These are phyloP conservation scores for Auxenochlorella protothecoides DNA, from an alignment of 139 green algal genomes.

Conservation along the genomic window DNA sequence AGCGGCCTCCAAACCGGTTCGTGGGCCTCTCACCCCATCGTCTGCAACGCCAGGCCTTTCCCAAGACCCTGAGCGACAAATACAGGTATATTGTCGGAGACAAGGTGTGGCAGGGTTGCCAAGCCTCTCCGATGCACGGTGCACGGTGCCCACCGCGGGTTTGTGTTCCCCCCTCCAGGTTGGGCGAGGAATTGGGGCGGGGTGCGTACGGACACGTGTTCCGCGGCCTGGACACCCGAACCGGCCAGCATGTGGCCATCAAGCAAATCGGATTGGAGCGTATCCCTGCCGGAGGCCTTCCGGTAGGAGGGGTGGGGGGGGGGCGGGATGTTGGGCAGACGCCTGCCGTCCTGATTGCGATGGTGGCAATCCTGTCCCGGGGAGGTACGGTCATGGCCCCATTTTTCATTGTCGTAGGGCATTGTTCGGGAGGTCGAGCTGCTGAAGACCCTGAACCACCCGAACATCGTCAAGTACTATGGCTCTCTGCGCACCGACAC, in stretches of 20 bases:
- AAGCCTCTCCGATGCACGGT: no score
- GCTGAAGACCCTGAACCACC: constrained; percentile 85
- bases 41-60: no score
- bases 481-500: constrained; percentile 81
- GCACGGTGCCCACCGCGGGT: no score
- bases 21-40: no score
- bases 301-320: constrained; percentile 3
- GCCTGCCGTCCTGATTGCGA: not conserved
- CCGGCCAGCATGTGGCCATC: constrained; percentile 82
- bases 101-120: no score
- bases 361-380: not conserved
- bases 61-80: no score
- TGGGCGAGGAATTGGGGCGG: constrained; percentile 82
- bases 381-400: no score
- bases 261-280: constrained; percentile 44
- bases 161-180: constrained; percentile 27
- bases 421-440: constrained; percentile 83
- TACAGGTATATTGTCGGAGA: no score
- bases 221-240: constrained; percentile 75
- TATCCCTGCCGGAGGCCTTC: constrained; percentile 3
- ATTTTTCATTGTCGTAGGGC: constrained; percentile 4
- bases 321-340: not conserved
- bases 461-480: constrained; percentile 96
- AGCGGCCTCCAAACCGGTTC: no score
- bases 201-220: constrained; percentile 85